A percentile compares a stretch with the other conserved stretches of the same genome.
Conservation (phyloP, 2,329 filamentous ascomycete species). For the Aspergillus sp. region DNA sequence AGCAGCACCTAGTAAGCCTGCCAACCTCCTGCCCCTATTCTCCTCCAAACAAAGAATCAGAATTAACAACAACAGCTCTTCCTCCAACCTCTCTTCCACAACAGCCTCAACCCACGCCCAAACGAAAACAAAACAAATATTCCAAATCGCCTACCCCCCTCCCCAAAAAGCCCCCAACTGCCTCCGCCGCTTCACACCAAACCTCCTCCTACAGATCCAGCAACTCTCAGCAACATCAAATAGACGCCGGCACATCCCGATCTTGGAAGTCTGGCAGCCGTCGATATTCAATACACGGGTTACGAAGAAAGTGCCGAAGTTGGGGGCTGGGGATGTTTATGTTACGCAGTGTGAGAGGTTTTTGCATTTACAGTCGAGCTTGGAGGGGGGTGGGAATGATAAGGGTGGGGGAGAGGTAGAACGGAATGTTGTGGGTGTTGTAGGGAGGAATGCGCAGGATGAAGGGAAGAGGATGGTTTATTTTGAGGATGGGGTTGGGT, state of each 20-base stretch:
- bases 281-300: conserved; percentile 17
- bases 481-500: neutral
- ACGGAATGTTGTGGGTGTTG: conserved; percentile 1
- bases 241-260: conserved; percentile 15
- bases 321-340: conserved; percentile 22
- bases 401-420: neutral
- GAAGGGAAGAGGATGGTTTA: too few relatives aligned
- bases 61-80: neutral
- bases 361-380: conserved; percentile 2
- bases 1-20: neutral
- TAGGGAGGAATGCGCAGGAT: neutral
- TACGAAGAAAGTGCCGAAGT: conserved; percentile 14
- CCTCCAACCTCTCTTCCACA: neutral
- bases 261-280: conserved; percentile 27
- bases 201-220: conserved; percentile 28
- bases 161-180: conserved; percentile 18
- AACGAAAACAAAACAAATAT: conserved; percentile 7
- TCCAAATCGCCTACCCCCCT: conserved; percentile 25
- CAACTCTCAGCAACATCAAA: conserved; percentile 16
- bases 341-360: conserved; percentile 22
- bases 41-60: neutral
- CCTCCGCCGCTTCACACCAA: conserved; percentile 19
- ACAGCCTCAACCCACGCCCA: neutral
- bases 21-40: neutral
- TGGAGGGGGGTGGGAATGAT: neutral